Conservation (phyloP, 805 yeast genomes). For the Maudiozyma barnettii region DNA sequence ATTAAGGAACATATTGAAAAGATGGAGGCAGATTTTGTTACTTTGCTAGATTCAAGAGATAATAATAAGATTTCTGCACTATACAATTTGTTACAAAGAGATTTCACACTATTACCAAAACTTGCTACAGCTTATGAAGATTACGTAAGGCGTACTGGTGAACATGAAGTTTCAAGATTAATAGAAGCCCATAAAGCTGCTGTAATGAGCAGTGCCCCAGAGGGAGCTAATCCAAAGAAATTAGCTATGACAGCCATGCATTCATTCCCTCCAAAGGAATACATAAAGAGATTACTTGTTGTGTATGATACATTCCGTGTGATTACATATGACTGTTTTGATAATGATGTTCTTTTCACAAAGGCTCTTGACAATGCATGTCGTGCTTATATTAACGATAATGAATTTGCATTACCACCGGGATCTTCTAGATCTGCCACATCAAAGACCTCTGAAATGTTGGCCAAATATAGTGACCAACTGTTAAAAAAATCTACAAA, state of each 20-base stretch:
- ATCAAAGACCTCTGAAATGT: conserved; percentile 84
- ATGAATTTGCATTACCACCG: conserved; percentile 65
- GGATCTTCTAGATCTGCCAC: conserved; percentile 37
- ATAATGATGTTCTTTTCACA: conserved; percentile 65
- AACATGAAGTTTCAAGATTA: conserved; percentile 20
- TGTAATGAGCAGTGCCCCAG: conserved; percentile 8
- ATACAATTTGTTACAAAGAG: conserved; percentile 66
- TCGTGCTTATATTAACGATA: conserved; percentile 69
- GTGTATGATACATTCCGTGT: conserved; percentile 53
- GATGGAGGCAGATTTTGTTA: conserved; percentile 67
- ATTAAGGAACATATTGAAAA: conserved; percentile 69
- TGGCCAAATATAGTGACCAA: conserved; percentile 83
- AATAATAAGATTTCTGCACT: conserved; percentile 66
- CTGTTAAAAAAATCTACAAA: conserved; percentile 68
- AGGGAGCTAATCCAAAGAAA: conserved; percentile 23
- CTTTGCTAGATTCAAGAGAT: conserved; percentile 53
- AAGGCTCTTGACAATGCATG: conserved; percentile 88
- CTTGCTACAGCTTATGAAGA: conserved; percentile 62
- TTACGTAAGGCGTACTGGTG: conserved; percentile 62
- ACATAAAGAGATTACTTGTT: conserved; percentile 65
- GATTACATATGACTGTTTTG: conserved; percentile 34
- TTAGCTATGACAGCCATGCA: conserved; percentile 33
- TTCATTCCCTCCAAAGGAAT: conserved; percentile 49
- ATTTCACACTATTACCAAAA: conserved; percentile 70
- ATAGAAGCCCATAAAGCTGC: conserved; percentile 15